These are phyloP conservation scores for Raphanus hybrid DNA, from an alignment of 441 rosid species.

Conservation along the genomic window DNA sequence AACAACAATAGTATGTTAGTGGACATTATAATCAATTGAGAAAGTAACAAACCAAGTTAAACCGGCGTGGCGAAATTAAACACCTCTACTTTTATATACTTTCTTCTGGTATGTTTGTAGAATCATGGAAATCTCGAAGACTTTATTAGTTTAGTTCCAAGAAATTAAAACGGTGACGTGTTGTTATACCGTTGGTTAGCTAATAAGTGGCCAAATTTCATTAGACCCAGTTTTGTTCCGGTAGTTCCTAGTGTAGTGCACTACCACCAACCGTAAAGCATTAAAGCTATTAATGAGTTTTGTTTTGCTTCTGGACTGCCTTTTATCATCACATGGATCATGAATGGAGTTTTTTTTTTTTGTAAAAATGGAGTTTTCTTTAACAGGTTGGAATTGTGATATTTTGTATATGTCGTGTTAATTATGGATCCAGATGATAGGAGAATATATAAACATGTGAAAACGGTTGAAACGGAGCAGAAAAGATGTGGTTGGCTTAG, in stretches of 20 bases:
- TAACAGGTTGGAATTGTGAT: neutral
- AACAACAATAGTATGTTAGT: neutral
- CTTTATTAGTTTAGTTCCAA: neutral
- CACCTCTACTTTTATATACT: neutral
- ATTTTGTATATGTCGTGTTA: neutral
- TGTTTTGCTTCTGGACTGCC: conserved; percentile 3
- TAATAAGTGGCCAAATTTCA: conserved; percentile 21
- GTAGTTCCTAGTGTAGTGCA: neutral
- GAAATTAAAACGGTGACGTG: conserved; percentile 20
- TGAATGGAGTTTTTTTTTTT: too few species aligned
- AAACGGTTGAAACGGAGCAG: neutral
- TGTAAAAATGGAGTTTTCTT: neutral
- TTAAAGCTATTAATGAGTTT: conserved; percentile 1
- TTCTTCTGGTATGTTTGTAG: neutral
- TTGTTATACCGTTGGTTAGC: conserved; percentile 14
- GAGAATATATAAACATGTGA: neutral
- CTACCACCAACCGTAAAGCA: neutral
- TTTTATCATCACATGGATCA: neutral
- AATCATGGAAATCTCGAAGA: conserved; percentile 8
- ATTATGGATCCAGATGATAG: neutral
- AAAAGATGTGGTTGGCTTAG: neutral
- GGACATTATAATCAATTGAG: neutral
- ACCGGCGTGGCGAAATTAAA: neutral
- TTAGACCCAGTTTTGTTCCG: neutral
- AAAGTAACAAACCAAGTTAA: neutral